Evolutionary conservation across 31 red algal genomes (phyloP).

Genomic region (Asparagopsis taxiformis): DNA sequence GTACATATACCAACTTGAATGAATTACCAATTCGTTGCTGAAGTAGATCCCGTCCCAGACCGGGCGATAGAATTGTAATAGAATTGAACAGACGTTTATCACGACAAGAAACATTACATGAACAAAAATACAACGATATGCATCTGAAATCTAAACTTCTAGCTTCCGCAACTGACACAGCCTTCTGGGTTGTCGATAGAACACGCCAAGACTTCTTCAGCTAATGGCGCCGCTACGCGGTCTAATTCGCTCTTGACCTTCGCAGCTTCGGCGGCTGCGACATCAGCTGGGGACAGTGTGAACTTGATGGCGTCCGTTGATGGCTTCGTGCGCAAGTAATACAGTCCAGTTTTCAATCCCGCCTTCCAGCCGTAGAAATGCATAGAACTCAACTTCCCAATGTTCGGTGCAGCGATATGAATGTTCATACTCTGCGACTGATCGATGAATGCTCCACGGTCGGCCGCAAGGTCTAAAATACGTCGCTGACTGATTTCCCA

Average conservation of each 20-base stretch:
- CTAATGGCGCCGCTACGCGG: too few relatives aligned
- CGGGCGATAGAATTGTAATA: too few relatives aligned
- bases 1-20: too few relatives aligned
- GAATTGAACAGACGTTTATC: too few relatives aligned
- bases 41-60: too few relatives aligned
- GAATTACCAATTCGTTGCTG: too few relatives aligned
- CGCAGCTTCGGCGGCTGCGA: too few relatives aligned
- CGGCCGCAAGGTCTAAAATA: constrained; percentile 66
- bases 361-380: constrained; percentile 76
- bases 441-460: constrained; percentile 75
- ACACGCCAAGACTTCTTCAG: constrained; percentile 69
- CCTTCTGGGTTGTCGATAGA: constrained; percentile 85
- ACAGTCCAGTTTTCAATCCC: constrained; percentile 65
- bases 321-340: constrained; percentile 69
- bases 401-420: constrained; percentile 51
- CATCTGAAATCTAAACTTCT: background rate
- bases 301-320: constrained; percentile 72
- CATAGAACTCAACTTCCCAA: constrained; percentile 78
- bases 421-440: constrained; percentile 74
- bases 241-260: too few relatives aligned
- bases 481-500: constrained; percentile 72
- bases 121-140: too few relatives aligned
- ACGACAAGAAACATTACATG: too few relatives aligned
- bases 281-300: too few relatives aligned
- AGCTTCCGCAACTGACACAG: constrained; percentile 81